These are phyloP conservation scores for Phyllosticta capitalensis DNA, from an alignment of 2,329 filamentous ascomycete genomes.

Conservation along the genomic window DNA sequence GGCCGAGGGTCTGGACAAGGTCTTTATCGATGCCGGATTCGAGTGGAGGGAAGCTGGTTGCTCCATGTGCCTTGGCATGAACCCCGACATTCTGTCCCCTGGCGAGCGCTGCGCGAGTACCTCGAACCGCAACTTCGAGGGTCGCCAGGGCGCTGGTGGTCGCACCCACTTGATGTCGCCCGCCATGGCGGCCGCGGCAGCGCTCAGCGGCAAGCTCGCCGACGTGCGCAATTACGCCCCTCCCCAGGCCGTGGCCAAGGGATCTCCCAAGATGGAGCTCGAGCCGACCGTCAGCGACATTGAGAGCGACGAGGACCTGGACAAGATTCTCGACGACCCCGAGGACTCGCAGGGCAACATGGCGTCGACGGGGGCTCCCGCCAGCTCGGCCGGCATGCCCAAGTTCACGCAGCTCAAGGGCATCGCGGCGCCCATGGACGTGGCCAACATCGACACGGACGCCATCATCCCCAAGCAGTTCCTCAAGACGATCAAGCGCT, in stretches of 20 bases:
- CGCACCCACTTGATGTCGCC: slow-evolving; percentile 95
- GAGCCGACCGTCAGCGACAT: slow-evolving; percentile 49
- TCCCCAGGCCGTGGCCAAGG: slow-evolving; percentile 34
- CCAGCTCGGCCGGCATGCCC: slow-evolving; percentile 55
- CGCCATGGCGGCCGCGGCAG: slow-evolving; percentile 88
- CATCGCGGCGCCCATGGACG: slow-evolving; percentile 77
- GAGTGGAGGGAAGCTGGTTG: slow-evolving; percentile 98
- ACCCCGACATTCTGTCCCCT: slow-evolving; percentile 90
- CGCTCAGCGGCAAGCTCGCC: slow-evolving; percentile 79
- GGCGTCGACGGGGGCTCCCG: slow-evolving; percentile 38
- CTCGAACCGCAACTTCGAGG: slow-evolving; percentile 96
- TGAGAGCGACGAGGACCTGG: slow-evolving; percentile 52
- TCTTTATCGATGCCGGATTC: slow-evolving; percentile 86
- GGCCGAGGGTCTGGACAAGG: slow-evolving; percentile 81
- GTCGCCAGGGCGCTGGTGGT: slow-evolving; percentile 82
- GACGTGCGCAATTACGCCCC: slow-evolving; percentile 74
- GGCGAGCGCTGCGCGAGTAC: slow-evolving; percentile 91
- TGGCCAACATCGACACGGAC: slow-evolving; percentile 93
- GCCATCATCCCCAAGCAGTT: slow-evolving; percentile 99
- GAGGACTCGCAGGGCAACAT: slow-evolving; percentile 62
- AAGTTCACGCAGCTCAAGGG: slow-evolving; percentile 80
- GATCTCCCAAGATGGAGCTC: slow-evolving; percentile 51
- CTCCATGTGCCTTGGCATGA: slow-evolving; percentile 99
- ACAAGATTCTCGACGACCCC: slow-evolving; percentile 52
- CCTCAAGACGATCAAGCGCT: slow-evolving; percentile 97